Base-by-base conservation (phyloP, 441 rosid species). In the Pelargonium australe region DNA sequence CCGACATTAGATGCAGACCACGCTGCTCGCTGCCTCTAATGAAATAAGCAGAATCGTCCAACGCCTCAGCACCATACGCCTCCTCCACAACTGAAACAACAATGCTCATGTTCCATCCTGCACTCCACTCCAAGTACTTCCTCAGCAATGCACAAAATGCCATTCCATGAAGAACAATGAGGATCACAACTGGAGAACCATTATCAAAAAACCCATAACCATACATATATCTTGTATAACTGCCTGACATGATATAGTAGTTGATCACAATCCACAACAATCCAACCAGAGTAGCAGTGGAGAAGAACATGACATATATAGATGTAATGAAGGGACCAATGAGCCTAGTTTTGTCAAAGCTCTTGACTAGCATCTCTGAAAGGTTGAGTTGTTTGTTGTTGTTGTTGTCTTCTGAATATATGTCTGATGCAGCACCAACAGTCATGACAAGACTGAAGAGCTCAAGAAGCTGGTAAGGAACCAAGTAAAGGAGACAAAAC, bases 241-340 rank as follows among this genome's bases (percentile, higher is more conserved):
- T 41, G 37, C 28, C 47, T 5, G 43, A 16, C 20, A 69, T 7
- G 44, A 63, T 17, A 8, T 10, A 63, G 65, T 51, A 60, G 58
- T 76, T 65, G 12, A 62, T 31, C 23, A 73, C 73, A 31, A 79
- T 23, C 70, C 73, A 75, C 0, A 76, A 8, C 14, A 76, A 16
- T 68, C 84, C 80, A 11, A 57, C 19, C 62, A 74, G 12, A 47
- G 66, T 47, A n/a, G 73, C 45, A 5, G 70, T 49, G 7, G 77
- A 76, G 43, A 81, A 69, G 16, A 57, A 25, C 43, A 68, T 74
- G 43, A 41, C 77, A 64, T 73, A 81, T 3, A 76, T 2, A 6
- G 78, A 81, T 47, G 82, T 76, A 23, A 81, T 43, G 49, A 73
- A 65, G 2, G 85, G 80, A 28, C 86, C 83, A 64, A 55, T 68